Evolutionary conservation across 495 filamentous ascomycete genomes (phyloP).

Genomic region (Tuber microsphaerosporum): DNA sequence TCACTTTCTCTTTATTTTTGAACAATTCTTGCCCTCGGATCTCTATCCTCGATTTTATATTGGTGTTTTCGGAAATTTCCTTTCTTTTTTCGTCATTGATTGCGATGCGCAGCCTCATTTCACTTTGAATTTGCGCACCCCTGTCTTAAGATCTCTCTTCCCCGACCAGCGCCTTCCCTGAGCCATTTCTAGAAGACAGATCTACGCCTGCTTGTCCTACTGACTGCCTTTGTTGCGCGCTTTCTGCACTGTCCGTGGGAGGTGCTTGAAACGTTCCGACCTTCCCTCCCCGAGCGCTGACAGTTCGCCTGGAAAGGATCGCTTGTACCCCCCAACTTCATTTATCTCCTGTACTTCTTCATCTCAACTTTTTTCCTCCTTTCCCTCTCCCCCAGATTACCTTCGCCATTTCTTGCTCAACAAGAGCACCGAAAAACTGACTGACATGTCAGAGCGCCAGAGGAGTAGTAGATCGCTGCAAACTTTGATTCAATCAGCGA

Average conservation of each 20-base stretch:
- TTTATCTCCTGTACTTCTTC: slow-evolving; percentile 10
- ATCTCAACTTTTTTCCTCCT: slow-evolving; percentile 21
- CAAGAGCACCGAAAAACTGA: slow-evolving; percentile 14
- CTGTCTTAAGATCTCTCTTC: slow-evolving; percentile 16
- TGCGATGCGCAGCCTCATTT: slow-evolving; percentile 25
- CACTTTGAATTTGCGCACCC: slow-evolving; percentile 9
- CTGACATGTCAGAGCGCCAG: background rate
- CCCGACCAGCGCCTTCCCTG: slow-evolving; percentile 17
- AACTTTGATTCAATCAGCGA: slow-evolving; percentile 1
- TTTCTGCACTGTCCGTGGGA: slow-evolving; percentile 10
- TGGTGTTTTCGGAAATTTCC: slow-evolving; percentile 18
- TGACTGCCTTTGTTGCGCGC: slow-evolving; percentile 1
- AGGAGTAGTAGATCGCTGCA: slow-evolving; percentile 13
- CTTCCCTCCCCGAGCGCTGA: slow-evolving; percentile 16
- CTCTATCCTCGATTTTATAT: slow-evolving; percentile 21
- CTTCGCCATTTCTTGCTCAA: background rate
- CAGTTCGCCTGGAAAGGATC: background rate
- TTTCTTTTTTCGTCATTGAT: slow-evolving; percentile 20
- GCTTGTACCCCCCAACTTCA: slow-evolving; percentile 7
- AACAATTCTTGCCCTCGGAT: slow-evolving; percentile 9
- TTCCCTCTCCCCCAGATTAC: slow-evolving; percentile 10
- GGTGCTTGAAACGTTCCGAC: slow-evolving; percentile 22
- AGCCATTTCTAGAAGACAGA: background rate
- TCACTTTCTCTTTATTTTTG: slow-evolving; percentile 1
- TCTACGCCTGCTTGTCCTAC: background rate